phyloP scores from a whole-genome alignment of 2,329 filamentous ascomycete genomes.

The Didymosphaeria variabile region DNA sequence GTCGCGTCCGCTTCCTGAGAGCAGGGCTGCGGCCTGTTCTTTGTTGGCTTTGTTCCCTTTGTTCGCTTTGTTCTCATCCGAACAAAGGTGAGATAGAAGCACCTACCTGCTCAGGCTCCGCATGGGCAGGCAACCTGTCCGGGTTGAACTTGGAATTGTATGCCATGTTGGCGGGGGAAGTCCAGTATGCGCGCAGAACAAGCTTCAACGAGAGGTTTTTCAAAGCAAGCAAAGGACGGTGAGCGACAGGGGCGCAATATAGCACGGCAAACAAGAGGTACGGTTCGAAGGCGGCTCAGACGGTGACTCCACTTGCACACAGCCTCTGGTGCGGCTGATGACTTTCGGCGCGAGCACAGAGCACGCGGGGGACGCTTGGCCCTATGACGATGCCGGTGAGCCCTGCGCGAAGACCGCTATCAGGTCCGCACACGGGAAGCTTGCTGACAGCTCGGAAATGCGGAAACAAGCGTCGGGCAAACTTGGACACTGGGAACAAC shows the following conservation, averaged over 20 bases:
- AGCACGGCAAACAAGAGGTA: not conserved
- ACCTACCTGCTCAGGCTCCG: constrained; percentile 75
- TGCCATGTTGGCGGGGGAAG: constrained; percentile 69
- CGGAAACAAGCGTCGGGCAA: constrained; percentile 9
- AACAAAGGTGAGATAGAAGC: not conserved
- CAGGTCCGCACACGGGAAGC: not conserved
- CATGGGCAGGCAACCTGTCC: constrained; percentile 91
- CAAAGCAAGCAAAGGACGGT: constrained; percentile 1
- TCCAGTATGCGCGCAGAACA: constrained; percentile 14
- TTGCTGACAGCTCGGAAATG: constrained; percentile 2
- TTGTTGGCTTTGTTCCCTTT: constrained; percentile 26
- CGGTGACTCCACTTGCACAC: constrained; percentile 33
- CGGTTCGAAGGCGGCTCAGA: constrained; percentile 12
- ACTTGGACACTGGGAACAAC: not conserved
- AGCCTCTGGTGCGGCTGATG: constrained; percentile 35
- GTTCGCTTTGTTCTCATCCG: constrained; percentile 11
- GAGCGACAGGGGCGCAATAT: constrained; percentile 12
- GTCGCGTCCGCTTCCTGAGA: constrained; percentile 35
- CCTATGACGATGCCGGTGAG: constrained; percentile 34
- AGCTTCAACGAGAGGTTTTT: constrained; percentile 1
- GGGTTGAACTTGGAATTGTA: constrained; percentile 95
- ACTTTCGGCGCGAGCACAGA: constrained; percentile 18
- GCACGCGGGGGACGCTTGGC: constrained; percentile 31
- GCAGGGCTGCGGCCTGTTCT: constrained; percentile 54
- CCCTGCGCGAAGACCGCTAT: constrained; percentile 1